Evolutionary conservation across 805 yeast species (phyloP).

Genomic region (Cyberlindnera suaveolens): DNA sequence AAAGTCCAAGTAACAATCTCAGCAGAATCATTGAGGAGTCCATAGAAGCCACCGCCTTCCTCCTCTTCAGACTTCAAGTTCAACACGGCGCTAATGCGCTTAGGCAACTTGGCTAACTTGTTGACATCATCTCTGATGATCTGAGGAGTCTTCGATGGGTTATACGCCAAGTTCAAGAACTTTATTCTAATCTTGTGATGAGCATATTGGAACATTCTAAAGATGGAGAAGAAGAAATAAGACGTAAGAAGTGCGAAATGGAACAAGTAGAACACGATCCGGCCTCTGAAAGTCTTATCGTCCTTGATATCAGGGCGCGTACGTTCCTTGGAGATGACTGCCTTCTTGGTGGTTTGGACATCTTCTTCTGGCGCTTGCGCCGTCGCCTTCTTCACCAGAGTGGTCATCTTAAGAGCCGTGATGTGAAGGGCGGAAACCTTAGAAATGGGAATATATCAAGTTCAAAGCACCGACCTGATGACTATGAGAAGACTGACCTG

Average conservation of each 20-base stretch:
- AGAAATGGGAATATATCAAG: too few species aligned
- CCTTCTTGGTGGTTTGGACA: background rate
- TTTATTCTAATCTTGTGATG: conserved; percentile 50
- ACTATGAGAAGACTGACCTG: too few species aligned
- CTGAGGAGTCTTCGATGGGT: conserved; percentile 73
- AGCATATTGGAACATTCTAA: conserved; percentile 45
- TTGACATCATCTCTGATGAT: conserved; percentile 78
- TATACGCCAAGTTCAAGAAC: conserved; percentile 57
- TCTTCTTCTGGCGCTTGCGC: background rate
- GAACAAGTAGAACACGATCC: conserved; percentile 14
- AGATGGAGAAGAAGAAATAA: conserved; percentile 50
- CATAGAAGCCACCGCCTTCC: conserved; percentile 86
- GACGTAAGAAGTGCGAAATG: conserved; percentile 36
- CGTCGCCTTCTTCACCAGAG: too few species aligned
- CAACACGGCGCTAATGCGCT: conserved; percentile 67
- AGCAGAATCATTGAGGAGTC: conserved; percentile 67
- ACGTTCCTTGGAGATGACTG: background rate
- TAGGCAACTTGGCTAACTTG: conserved; percentile 70
- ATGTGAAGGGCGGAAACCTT: too few species aligned
- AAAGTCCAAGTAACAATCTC: conserved; percentile 83
- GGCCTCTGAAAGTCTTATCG: conserved; percentile 4
- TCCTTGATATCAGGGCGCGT: background rate
- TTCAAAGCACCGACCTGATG: too few species aligned
- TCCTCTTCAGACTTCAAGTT: conserved; percentile 68
- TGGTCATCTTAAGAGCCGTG: too few species aligned